These are phyloP conservation scores for Solanum hybrid DNA, from an alignment of 305 asterid species.

Conservation along the genomic window DNA sequence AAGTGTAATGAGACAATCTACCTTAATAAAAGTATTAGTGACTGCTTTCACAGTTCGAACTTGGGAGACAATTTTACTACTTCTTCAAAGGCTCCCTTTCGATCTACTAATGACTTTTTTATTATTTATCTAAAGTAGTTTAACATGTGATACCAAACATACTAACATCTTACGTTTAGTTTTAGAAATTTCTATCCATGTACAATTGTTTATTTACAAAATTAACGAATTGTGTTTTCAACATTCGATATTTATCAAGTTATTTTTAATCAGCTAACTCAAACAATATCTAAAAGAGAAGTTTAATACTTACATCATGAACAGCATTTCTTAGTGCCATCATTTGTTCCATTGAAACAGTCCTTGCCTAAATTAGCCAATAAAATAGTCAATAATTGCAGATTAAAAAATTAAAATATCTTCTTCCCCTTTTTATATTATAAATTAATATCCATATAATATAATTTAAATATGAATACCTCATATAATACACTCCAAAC, in stretches of 20 bases:
- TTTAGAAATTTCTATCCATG: background rate
- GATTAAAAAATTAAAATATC: background rate
- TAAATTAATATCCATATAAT: too few species aligned
- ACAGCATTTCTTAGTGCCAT: conserved; percentile 40
- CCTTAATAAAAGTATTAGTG: too few species aligned
- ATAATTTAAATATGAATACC: conserved; percentile 14
- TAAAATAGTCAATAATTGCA: background rate
- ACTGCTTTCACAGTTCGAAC: too few species aligned
- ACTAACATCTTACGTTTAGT: background rate
- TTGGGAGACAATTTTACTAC: too few species aligned
- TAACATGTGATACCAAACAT: background rate
- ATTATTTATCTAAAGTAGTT: background rate
- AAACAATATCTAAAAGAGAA: background rate
- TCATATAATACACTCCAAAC: conserved; percentile 52
- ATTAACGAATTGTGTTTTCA: too few species aligned
- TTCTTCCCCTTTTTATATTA: background rate
- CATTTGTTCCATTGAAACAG: conserved; percentile 58
- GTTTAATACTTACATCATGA: conserved; percentile 47
- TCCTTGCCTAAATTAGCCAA: conserved; percentile 34
- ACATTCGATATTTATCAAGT: fast-evolving
- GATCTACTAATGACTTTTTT: too few species aligned
- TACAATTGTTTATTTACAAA: too few species aligned
- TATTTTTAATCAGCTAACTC: background rate
- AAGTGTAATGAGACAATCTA: background rate
- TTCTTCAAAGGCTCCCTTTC: background rate